Evolutionary conservation across 2,329 filamentous ascomycete species (phyloP), one percentile per base, ranked within the genome.

Genomic region (Fusarium sp.): DNA sequence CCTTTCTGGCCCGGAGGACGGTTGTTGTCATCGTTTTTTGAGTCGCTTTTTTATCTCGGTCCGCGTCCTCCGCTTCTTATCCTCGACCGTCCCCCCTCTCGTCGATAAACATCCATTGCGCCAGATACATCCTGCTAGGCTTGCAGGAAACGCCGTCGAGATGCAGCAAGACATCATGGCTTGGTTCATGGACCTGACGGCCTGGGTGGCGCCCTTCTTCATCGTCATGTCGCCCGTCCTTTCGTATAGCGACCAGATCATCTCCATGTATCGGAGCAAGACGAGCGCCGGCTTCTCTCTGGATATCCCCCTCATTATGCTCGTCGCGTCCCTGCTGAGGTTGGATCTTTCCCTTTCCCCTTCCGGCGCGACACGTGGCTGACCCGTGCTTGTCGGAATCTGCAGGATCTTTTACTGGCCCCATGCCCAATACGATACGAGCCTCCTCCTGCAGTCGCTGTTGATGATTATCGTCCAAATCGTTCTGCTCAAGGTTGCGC

Each of bases 241-340:
- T 44, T 92, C 90, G 62, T 92, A 92, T 80, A 87, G 87, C 77
- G 91, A 92, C 82, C 90, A 92, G 83, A 90, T 88, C 29, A 78
- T 90, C 55, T 88, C 91, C 38, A 93, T 93, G 88, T 87, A 92
- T 77, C 85, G 87, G 76, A 86, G 83, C 65, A 90, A 88, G 80
- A 90, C 90, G 49, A 92, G 90, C 74, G 89, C 89, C 16, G 91
- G 91, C 65, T 93, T 93, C 83, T 93, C 91, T 20, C 85, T 93
- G 71, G 91, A 93, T 77, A 93, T 92, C 51, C 91, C 91, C 35
- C 83, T 93, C 66, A 93, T 93, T 70, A 93, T 93, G 91, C 88
- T 93, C 59, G 87, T 92, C 62, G 90, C 91, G 31, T 93, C 91
- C 5, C 83, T 93, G 63, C 83, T 92, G 64, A 90, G 90, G 89